A percentile compares a stretch with the other conserved stretches of the same genome.
phyloP scores from a whole-genome alignment of 179 eudicot genomes.

The Nepenthes alata region DNA sequence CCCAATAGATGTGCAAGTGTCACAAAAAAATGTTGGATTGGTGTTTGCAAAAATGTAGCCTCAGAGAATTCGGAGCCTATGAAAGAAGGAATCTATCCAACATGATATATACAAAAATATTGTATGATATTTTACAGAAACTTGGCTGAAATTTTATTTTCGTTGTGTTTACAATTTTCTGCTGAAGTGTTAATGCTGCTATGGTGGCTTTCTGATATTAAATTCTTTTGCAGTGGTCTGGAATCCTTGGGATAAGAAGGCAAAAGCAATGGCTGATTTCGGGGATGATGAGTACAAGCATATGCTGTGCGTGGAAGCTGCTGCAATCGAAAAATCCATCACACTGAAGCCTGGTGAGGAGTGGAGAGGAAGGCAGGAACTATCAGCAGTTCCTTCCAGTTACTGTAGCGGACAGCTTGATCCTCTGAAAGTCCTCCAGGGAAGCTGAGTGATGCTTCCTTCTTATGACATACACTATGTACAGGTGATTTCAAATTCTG shows the following conservation, averaged over 20 bases:
- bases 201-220: background rate
- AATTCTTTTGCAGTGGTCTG: slow-evolving; percentile 54
- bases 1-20: no score
- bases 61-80: no score
- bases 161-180: background rate
- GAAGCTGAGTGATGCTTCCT: slow-evolving; percentile 23
- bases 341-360: slow-evolving; percentile 91
- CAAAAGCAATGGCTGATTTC: slow-evolving; percentile 79
- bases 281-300: slow-evolving; percentile 91
- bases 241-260: slow-evolving; percentile 99
- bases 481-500: slow-evolving; percentile 37
- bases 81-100: no score
- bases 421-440: slow-evolving; percentile 54
- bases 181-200: background rate
- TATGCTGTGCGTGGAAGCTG: slow-evolving; percentile 93
- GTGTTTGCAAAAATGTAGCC: no score
- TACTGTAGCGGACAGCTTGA: slow-evolving; percentile 90
- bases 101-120: no score
- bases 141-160: no score
- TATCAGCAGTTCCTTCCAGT: slow-evolving; percentile 79
- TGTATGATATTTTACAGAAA: no score
- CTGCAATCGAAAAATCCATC: slow-evolving; percentile 78
- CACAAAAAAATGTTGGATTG: no score
- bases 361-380: slow-evolving; percentile 87
- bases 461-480: slow-evolving; percentile 24